Conservation (phyloP, 1,284 basidiomycete genomes). For the Vanrija humicola region DNA sequence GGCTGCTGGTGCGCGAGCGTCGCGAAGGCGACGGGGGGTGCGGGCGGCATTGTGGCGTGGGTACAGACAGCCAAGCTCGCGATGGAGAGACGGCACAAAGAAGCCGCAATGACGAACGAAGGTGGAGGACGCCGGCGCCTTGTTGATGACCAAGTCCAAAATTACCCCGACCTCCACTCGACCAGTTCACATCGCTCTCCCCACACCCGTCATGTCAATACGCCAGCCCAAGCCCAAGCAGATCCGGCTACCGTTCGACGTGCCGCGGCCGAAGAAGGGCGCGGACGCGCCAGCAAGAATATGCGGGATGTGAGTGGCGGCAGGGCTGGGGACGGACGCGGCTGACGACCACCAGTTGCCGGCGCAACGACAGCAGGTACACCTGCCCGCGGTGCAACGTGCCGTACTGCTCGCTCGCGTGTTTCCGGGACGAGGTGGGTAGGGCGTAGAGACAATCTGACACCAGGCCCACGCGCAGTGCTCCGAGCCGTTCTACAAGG, state of each 20-base stretch:
- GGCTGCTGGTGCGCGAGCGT: constrained; percentile 32
- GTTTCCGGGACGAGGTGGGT: constrained; percentile 41
- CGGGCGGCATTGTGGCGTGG: constrained; percentile 30
- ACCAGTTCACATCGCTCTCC: neutral
- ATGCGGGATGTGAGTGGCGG: constrained; percentile 40
- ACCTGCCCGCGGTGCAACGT: constrained; percentile 49
- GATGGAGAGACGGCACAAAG: neutral
- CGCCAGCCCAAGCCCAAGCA: constrained; percentile 42
- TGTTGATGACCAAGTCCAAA: neutral
- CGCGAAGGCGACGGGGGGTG: constrained; percentile 37
- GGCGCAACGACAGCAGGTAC: constrained; percentile 39
- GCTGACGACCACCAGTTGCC: constrained; percentile 31
- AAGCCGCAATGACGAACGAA: too few relatives aligned
- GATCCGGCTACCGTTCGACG: constrained; percentile 41
- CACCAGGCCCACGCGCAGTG: constrained; percentile 42
- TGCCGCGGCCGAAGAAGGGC: constrained; percentile 34
- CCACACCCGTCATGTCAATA: constrained; percentile 32
- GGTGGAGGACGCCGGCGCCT: too few relatives aligned
- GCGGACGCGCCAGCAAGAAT: constrained; percentile 15
- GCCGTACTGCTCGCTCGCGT: constrained; percentile 46
- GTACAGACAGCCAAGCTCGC: neutral
- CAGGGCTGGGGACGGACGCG: neutral
- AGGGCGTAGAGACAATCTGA: too few relatives aligned
- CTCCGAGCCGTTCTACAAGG: constrained; percentile 47
- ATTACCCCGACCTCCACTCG: constrained; percentile 5